Conservation (phyloP, 2,329 filamentous ascomycete genomes). For the Exserohilum turcica region DNA sequence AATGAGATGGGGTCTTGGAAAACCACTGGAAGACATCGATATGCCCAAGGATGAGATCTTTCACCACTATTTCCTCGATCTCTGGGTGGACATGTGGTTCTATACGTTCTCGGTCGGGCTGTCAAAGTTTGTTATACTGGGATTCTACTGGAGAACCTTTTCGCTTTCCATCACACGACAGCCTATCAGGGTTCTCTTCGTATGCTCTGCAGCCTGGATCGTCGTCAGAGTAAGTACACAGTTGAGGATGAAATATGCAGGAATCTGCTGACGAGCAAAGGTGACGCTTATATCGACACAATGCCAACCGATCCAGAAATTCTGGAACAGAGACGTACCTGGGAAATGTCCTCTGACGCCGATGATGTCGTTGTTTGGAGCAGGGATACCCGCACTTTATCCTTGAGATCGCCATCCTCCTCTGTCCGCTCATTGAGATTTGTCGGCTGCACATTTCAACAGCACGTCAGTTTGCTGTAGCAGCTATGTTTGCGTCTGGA, state of each 20-base stretch:
- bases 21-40: slow-evolving; percentile 19
- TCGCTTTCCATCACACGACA: slow-evolving; percentile 22
- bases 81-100: slow-evolving; percentile 32
- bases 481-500: slow-evolving; percentile 28
- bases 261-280: slow-evolving; percentile 6
- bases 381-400: slow-evolving; percentile 30
- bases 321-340: slow-evolving; percentile 22
- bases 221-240: slow-evolving; percentile 19
- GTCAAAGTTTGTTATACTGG: slow-evolving; percentile 30
- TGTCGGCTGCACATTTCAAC: slow-evolving; percentile 22
- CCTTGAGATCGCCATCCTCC: slow-evolving; percentile 27
- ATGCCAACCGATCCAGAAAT: slow-evolving; percentile 27
- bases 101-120: slow-evolving; percentile 32
- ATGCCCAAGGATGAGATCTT: slow-evolving; percentile 19
- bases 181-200: slow-evolving; percentile 25
- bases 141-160: slow-evolving; percentile 34
- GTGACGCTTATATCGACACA: slow-evolving; percentile 22
- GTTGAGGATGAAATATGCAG: too few relatives aligned
- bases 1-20: slow-evolving; percentile 32
- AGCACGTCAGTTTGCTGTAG: slow-evolving; percentile 25
- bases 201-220: slow-evolving; percentile 21
- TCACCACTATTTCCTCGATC: slow-evolving; percentile 26
- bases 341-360: slow-evolving; percentile 26
- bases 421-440: slow-evolving; percentile 28
- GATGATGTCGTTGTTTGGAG: slow-evolving; percentile 24